phyloP scores from a whole-genome alignment of 192 early-diverging fungal genomes.

The Tieghemiomyces parasiticus region DNA sequence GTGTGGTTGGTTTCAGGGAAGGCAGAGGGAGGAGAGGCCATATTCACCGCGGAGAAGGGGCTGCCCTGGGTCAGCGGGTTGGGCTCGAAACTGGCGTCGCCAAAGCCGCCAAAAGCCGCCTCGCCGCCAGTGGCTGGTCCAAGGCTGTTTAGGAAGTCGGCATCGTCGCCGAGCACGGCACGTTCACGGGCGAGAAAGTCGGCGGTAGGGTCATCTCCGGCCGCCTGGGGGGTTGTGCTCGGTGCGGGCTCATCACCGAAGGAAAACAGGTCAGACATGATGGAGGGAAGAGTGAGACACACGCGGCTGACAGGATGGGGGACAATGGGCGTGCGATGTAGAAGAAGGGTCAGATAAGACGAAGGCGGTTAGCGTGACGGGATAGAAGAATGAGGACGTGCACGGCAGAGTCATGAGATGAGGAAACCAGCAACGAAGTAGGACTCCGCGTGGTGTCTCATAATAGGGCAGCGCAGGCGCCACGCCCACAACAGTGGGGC shows the following conservation, averaged over 20 bases:
- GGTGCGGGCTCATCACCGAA: background rate
- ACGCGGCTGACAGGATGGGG: no score
- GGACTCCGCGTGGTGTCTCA: no score
- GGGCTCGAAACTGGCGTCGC: no score
- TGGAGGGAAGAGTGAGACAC: no score
- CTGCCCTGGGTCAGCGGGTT: background rate
- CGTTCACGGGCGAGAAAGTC: slow-evolving; percentile 67
- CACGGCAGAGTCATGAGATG: no score
- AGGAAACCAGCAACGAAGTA: no score
- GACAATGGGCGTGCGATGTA: no score
- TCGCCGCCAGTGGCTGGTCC: background rate
- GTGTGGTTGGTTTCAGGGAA: background rate
- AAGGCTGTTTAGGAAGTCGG: slow-evolving; percentile 36
- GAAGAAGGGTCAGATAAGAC: no score
- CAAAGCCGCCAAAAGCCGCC: background rate
- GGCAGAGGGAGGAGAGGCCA: background rate
- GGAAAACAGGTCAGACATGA: slow-evolving; percentile 11
- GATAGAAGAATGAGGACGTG: no score
- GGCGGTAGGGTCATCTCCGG: slow-evolving; percentile 40
- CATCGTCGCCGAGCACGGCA: slow-evolving; percentile 51
- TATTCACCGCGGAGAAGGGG: background rate
- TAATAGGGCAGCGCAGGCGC: no score
- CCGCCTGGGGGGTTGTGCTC: background rate
- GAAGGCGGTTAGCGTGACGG: no score
- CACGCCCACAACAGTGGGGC: no score